A percentile compares a stretch with the other conserved stretches of the same genome.
Conservation (phyloP, 2,329 filamentous ascomycete species). For the Apiospora malaysiana region DNA sequence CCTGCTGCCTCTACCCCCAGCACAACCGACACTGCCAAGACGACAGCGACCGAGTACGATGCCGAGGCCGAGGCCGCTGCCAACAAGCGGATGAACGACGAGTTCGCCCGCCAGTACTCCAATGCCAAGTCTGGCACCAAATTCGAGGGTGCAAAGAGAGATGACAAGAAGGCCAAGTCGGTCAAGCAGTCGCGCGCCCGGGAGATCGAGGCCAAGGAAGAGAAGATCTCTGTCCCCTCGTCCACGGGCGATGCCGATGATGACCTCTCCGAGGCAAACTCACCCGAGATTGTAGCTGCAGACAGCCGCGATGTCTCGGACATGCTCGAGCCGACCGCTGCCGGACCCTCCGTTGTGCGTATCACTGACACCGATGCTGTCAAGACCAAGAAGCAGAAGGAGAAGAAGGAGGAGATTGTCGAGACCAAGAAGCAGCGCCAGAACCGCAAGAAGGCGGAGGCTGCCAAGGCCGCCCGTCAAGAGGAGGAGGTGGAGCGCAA, state of each 20-base stretch:
- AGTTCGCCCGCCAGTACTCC: conserved; percentile 77
- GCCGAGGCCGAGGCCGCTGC: conserved; percentile 60
- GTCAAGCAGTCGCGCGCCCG: conserved; percentile 72
- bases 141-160: conserved; percentile 54
- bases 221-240: conserved; percentile 53
- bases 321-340: conserved; percentile 80
- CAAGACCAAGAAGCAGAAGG: conserved; percentile 67
- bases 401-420: conserved; percentile 67
- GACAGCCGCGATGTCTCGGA: conserved; percentile 78
- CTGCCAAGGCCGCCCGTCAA: conserved; percentile 74
- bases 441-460: conserved; percentile 87
- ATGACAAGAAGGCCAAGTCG: conserved; percentile 68
- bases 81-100: conserved; percentile 62
- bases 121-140: conserved; percentile 74
- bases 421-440: conserved; percentile 97
- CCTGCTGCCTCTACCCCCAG: conserved; percentile 36
- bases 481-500: conserved; percentile 82
- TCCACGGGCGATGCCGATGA: conserved; percentile 81
- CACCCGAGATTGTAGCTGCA: conserved; percentile 64
- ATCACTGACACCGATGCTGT: conserved; percentile 71
- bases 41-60: conserved; percentile 47
- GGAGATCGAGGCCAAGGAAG: conserved; percentile 46
- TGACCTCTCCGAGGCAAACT: conserved; percentile 73
- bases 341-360: conserved; percentile 77
- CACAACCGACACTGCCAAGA: conserved; percentile 40